phyloP scores from a whole-genome alignment of 2,329 filamentous ascomycete species.

The Truncatella angustata region DNA sequence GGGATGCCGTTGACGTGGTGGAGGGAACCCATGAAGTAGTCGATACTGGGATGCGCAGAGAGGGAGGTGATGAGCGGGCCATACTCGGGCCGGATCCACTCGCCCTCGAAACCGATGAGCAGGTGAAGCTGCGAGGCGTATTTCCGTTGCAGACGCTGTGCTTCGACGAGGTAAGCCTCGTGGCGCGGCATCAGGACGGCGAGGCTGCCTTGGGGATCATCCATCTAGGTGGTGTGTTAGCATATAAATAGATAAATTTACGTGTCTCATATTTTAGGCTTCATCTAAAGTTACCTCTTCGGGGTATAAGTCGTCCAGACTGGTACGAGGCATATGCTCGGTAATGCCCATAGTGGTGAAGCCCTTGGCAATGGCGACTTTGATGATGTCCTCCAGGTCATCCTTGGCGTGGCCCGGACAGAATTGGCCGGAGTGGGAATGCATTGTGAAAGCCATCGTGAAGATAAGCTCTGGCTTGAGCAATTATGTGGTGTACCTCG shows the following conservation, averaged over 20 bases:
- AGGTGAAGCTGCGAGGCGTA: slow-evolving; percentile 74
- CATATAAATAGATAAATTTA: too few relatives aligned
- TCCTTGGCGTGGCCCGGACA: slow-evolving; percentile 87
- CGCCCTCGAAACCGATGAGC: slow-evolving; percentile 86
- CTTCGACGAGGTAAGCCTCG: slow-evolving; percentile 73
- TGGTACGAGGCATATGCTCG: slow-evolving; percentile 88
- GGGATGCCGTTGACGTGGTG: slow-evolving; percentile 86
- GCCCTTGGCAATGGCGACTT: slow-evolving; percentile 71
- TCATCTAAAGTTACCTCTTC: slow-evolving; percentile 80
- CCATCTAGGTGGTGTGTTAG: slow-evolving; percentile 36
- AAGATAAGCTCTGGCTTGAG: not conserved
- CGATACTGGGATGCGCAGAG: slow-evolving; percentile 59
- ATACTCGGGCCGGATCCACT: slow-evolving; percentile 79
- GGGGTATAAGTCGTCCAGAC: slow-evolving; percentile 78
- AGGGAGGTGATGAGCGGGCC: slow-evolving; percentile 54
- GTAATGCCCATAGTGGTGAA: slow-evolving; percentile 86
- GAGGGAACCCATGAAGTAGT: slow-evolving; percentile 90
- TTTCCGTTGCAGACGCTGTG: slow-evolving; percentile 64
- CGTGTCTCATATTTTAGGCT: too few relatives aligned
- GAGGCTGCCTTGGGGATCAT: slow-evolving; percentile 46
- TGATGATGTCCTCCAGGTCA: slow-evolving; percentile 78
- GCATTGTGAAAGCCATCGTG: slow-evolving; percentile 92
- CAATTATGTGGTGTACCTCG: too few relatives aligned
- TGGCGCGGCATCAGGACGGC: slow-evolving; percentile 54
- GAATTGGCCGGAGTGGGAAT: slow-evolving; percentile 97